These are phyloP conservation scores for Exophiala sp. DNA, from an alignment of 2,329 filamentous ascomycete genomes.

Conservation along the genomic window DNA sequence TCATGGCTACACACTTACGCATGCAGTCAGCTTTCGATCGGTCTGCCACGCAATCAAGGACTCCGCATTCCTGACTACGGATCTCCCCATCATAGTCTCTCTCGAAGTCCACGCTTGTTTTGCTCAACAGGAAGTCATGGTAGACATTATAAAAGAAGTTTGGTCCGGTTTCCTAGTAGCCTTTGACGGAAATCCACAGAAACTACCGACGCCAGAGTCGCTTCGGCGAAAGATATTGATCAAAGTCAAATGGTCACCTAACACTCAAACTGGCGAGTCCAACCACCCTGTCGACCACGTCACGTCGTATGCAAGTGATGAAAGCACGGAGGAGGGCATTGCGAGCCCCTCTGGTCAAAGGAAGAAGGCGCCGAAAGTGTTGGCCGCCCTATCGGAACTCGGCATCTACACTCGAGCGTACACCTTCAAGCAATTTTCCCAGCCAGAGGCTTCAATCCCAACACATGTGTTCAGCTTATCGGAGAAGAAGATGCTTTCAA, in stretches of 20 bases:
- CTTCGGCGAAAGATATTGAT: conserved; percentile 76
- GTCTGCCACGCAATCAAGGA: conserved; percentile 79
- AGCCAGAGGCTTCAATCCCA: conserved; percentile 56
- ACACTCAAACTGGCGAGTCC: conserved; percentile 37
- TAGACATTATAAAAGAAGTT: conserved; percentile 85
- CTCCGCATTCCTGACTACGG: conserved; percentile 70
- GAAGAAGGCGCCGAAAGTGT: conserved; percentile 60
- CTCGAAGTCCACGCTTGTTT: conserved; percentile 82
- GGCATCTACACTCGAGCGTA: conserved; percentile 86
- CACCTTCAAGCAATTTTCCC: conserved; percentile 70
- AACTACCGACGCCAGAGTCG: conserved; percentile 63
- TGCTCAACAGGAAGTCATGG: conserved; percentile 87
- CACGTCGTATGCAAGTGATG: conserved; percentile 38
- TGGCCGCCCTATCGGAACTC: conserved; percentile 66
- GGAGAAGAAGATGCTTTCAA: conserved; percentile 63
- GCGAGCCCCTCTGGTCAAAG: conserved; percentile 32
- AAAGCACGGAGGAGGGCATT: conserved; percentile 32
- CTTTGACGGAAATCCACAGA: conserved; percentile 38
- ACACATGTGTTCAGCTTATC: conserved; percentile 64
- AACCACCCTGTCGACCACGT: conserved; percentile 26
- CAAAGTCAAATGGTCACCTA: conserved; percentile 68
- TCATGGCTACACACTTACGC: conserved; percentile 82
- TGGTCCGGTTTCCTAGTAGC: conserved; percentile 76
- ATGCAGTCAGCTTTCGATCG: conserved; percentile 79
- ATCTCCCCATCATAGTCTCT: conserved; percentile 84